A percentile compares a stretch with the other conserved stretches of the same genome.
These are phyloP conservation scores for Eutrema salsugineum DNA, from an alignment of 441 rosid genomes.

Conservation along the genomic window DNA sequence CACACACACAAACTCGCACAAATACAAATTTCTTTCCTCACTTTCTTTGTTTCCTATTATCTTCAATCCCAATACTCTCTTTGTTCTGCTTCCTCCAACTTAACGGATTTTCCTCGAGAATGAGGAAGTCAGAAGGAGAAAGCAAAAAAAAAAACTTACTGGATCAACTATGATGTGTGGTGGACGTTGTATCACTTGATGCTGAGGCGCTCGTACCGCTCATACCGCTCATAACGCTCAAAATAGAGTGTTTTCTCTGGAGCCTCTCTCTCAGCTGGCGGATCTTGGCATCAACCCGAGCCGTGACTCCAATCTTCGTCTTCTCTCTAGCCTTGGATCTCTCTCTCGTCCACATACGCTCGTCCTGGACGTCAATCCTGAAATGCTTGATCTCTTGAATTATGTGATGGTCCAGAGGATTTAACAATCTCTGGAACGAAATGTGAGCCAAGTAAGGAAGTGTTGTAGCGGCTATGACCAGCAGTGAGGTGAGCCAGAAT, in stretches of 20 bases:
- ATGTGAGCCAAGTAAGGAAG: constrained; percentile 69
- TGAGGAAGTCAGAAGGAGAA: neutral
- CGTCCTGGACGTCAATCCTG: constrained; percentile 69
- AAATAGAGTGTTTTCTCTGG: constrained; percentile 56
- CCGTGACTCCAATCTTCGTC: constrained; percentile 89
- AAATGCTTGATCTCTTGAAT: constrained; percentile 94
- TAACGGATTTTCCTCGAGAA: neutral
- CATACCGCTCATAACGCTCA: constrained; percentile 30
- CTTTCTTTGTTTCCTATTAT: constrained; percentile 3
- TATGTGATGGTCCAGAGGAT: constrained; percentile 94
- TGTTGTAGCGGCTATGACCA: constrained; percentile 66
- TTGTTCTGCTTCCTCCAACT: constrained; percentile 3
- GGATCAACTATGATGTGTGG: constrained; percentile 27
- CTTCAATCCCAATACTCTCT: neutral
- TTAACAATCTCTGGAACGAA: constrained; percentile 68
- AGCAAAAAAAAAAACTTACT: constrained; percentile 8
- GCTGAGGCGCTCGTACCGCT: constrained; percentile 20
- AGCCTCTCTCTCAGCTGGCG: constrained; percentile 69
- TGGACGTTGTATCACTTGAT: constrained; percentile 30
- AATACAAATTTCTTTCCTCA: neutral
- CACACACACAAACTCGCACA: neutral
- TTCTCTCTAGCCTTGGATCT: constrained; percentile 79
- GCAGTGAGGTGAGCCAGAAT: constrained; percentile 64
- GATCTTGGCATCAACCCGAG: constrained; percentile 92
- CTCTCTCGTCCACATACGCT: constrained; percentile 86